Conservation (phyloP, 768 basidiomycete species). For the Phylloporus arenicola region DNA sequence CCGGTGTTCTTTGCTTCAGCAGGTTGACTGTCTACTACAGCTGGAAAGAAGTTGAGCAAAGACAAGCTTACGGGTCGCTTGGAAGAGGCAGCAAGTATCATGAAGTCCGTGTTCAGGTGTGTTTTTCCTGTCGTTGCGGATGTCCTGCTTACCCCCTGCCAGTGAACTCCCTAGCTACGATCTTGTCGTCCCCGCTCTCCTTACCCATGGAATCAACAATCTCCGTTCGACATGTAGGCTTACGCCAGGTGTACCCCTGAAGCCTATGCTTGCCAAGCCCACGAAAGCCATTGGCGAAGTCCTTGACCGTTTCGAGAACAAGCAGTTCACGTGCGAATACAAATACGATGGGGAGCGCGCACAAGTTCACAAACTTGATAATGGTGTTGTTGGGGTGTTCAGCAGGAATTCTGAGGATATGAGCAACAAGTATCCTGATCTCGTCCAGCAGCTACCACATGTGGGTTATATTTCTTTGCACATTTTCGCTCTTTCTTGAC, state of each 20-base stretch:
- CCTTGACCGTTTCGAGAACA: conserved; percentile 92
- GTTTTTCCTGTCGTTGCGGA: conserved; percentile 8
- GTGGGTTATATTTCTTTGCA: conserved; percentile 37
- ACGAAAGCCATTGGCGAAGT: conserved; percentile 99
- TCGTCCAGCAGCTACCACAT: conserved; percentile 87
- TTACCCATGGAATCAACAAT: conserved; percentile 68
- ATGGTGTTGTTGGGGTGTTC: conserved; percentile 86
- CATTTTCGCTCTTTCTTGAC: conserved; percentile 2
- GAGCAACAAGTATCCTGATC: conserved; percentile 98
- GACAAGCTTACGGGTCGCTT: conserved; percentile 69
- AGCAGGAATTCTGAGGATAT: conserved; percentile 98
- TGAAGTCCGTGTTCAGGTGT: conserved; percentile 93
- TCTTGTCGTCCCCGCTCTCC: conserved; percentile 82
- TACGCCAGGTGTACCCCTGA: conserved; percentile 92
- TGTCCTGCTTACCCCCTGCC: conserved; percentile 1
- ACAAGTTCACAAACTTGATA: conserved; percentile 81
- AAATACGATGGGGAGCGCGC: conserved; percentile 99
- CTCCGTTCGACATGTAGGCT: conserved; percentile 78
- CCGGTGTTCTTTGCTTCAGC: not conserved
- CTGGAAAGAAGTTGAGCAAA: conserved; percentile 64
- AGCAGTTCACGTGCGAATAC: conserved; percentile 96
- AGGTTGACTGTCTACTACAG: conserved; percentile 33
- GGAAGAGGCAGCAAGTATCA: conserved; percentile 67
- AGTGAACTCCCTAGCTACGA: conserved; percentile 95
- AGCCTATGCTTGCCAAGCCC: conserved; percentile 98